Base-by-base conservation (phyloP, 116 monocot species). In the Trichopus zeylanicus region DNA sequence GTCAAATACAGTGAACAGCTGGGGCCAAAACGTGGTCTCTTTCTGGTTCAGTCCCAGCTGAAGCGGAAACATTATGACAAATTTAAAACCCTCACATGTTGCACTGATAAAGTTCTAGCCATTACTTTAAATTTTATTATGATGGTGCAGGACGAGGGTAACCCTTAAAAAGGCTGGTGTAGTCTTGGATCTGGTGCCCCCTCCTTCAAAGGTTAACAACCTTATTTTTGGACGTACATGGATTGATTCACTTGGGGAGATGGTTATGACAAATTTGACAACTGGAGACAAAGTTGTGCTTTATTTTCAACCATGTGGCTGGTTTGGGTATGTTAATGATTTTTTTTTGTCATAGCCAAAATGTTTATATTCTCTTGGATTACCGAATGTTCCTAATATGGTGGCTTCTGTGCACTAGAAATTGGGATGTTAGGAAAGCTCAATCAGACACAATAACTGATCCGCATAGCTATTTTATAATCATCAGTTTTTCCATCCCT, bases 151-250 rank as follows among this genome's bases (percentile, higher is more conserved):
- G 81, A 83, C 95, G 56, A 83, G 87, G 69, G 86, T 95, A 39
- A 75, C 72, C 18, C 76, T 95, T 38, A 95, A 95, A 70, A 95
- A 69, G 46, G 73, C 75, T 34, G 90, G 90, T 27, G 78, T 89
- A 0, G 72, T 81, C 26, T 55, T 95, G 31, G 95, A 90, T 74
- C 79, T 95, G 70, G 95, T 95, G 53, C 95, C 95, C 21, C 95
- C 90, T 55, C 83, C 57, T 7, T 83, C 95, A 28, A 95, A 95
- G 61, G 86, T 74, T 61, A 86, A 89, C 62, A 95, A 95, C 66
- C 81, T 95, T 58, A 95, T 95, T 48, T 95, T 95, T 75, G 95
- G 95, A 9, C 78, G 95, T 23, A 95, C 95, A 2, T 95, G 90
- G 90, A 67, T 95, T 31, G 95, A 95, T 32, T 90, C 95, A 30